phyloP scores from a whole-genome alignment of 2,329 filamentous ascomycete species.

The Boeremia exigua region DNA sequence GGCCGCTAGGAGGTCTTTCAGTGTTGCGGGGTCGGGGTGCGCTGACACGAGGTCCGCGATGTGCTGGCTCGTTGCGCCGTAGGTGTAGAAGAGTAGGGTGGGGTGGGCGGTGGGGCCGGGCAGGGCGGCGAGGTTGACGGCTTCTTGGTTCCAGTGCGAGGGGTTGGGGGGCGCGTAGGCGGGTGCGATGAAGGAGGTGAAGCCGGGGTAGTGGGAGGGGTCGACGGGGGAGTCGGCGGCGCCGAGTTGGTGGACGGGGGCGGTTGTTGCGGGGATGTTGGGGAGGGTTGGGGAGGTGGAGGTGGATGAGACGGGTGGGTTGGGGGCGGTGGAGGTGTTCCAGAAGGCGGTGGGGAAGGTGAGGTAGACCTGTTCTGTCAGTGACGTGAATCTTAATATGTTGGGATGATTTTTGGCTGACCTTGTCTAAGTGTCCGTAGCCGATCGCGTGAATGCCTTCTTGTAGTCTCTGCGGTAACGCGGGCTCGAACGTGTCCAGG shows the following conservation, averaged over 20 bases:
- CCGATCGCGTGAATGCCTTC: constrained; percentile 69
- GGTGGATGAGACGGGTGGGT: constrained; percentile 28
- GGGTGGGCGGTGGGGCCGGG: constrained; percentile 67
- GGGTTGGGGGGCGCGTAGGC: constrained; percentile 69
- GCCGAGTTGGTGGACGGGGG: constrained; percentile 42
- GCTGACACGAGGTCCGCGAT: constrained; percentile 35
- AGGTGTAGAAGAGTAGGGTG: constrained; percentile 84
- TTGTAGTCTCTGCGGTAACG: constrained; percentile 62
- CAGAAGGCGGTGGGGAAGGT: constrained; percentile 81
- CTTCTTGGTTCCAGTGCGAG: constrained; percentile 74
- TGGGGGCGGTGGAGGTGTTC: constrained; percentile 50
- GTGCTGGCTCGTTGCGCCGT: constrained; percentile 57
- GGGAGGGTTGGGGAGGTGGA: constrained; percentile 27
- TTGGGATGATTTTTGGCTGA: constrained; percentile 31
- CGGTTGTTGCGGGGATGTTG: constrained; percentile 48
- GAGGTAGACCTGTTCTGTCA: constrained; percentile 48
- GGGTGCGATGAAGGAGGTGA: constrained; percentile 78
- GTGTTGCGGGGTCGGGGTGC: constrained; percentile 49
- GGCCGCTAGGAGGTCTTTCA: constrained; percentile 60
- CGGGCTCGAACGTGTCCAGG: constrained; percentile 62
- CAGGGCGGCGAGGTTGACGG: constrained; percentile 76
- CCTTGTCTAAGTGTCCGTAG: constrained; percentile 76
- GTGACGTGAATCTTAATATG: constrained; percentile 28
- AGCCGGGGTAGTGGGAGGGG: constrained; percentile 62
- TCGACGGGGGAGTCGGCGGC: constrained; percentile 34